Evolutionary conservation across 1,284 basidiomycete genomes (phyloP), one percentile per base, ranked within the genome.

Genomic region (Heliocybe sulcata): DNA sequence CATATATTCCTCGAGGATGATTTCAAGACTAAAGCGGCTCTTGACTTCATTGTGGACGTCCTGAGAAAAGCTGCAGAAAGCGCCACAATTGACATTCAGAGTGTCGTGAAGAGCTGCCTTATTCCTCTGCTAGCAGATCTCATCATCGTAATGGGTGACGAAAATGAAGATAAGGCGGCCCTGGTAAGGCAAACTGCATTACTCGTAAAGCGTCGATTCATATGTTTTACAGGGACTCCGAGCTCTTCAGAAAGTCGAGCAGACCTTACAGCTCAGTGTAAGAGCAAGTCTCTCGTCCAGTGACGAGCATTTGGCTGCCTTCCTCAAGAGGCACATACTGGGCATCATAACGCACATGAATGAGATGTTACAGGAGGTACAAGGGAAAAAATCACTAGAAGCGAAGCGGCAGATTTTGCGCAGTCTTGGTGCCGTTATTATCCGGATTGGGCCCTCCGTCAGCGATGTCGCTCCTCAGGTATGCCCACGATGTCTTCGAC

Each of bases 381-480:
- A 84, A 12, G 88, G 87, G 1, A 92, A 88, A 66, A 85, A 87
- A 59, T 74, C 84, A 0, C 71, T 81, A 0, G 71, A 73, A 11
- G 74, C 76, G 33, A 95, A 95, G 65, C 77, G 79, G 54, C 84
- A 83, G 63, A 87, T 94, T 54, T 72, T 96, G 35, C 80, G 90
- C 42, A 90, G 93, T 59, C 72, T 98, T 23, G 92, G 90, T 3
- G 80, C 76, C 1, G 76, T 99, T 33, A 81, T 94, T 19, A 67
- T 72, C 22, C 76, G 83, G 22, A 83, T 97, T 51, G 94, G 92
- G 0, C 71, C 83, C 11, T 73, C 80, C 0, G 86, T 94, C 61
- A 79, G 77, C 35, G 82, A 80, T 52, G 86, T 93, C 56, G 86
- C 90, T 1, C 91, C 92, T 9, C 94, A 97, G 82, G 94, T 93